Evolutionary conservation across 2,329 filamentous ascomycete species (phyloP), one percentile per base, ranked within the genome.

Genomic region (Fusarium cicatricum): DNA sequence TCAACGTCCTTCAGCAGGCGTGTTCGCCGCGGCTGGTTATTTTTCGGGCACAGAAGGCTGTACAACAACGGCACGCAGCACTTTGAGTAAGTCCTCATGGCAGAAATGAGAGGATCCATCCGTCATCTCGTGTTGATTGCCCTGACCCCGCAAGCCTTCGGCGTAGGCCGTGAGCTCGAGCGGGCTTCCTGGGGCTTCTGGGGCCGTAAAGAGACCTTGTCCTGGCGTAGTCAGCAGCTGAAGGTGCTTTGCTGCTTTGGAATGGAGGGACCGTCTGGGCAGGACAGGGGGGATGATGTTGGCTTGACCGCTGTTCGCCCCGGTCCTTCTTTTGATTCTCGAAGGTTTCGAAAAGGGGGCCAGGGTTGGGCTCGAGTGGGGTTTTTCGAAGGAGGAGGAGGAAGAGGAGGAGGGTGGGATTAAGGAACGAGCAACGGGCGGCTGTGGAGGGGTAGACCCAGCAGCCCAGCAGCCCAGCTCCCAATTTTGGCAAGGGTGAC

Each of bases 301-400:
- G 65, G 53, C n/a, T 58, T 69, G 66, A 69, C 67, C 67, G 67
- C 67, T 59, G 63, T 64, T 69, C 65, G 61, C 61, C 65, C 66
- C 66, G 36, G 55, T 60, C 68, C 58, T 67, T 55, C 47, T 59
- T 64, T 46, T 61, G 52, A 69, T 69, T 69, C 67, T 69, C 65
- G 67, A 69, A 69, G 67, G 65, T 68, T 69, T 69, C 67, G 66
- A 69, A 69, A 63, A 69, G 55, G 61, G 60, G 65, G 64, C 64
- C 56, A 64, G 60, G 66, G 62, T 64, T 54, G 43, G 50, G 28
- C 10, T 31, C 11, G 28, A 5, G 33, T 45, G 52, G 49, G 64
- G n/a, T n/a, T n/a, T n/a, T n/a, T n/a, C n/a, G n/a, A n/a, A n/a
- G n/a, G n/a, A n/a, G n/a, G n/a, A n/a, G n/a, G n/a, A n/a, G n/a